phyloP scores from a whole-genome alignment of 345 rosid species.

The Arabis hirsuta region DNA sequence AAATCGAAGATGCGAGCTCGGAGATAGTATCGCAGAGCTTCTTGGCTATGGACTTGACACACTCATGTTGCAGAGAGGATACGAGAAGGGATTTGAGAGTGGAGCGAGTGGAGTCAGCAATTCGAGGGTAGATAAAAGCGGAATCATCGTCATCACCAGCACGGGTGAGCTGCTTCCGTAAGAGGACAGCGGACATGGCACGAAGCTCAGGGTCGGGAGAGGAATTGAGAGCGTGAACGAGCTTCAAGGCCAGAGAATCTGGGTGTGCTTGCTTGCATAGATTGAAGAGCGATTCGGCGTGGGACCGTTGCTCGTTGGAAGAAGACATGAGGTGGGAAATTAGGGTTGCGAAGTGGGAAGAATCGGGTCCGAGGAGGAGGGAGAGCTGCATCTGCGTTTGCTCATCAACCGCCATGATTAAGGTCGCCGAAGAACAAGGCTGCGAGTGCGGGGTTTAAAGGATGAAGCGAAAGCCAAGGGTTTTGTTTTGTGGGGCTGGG shows the following conservation, averaged over 20 bases:
- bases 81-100: conserved; percentile 56
- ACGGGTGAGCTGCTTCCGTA: conserved; percentile 68
- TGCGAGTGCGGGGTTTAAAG: conserved; percentile 4
- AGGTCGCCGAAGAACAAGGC: not conserved
- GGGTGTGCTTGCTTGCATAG: conserved; percentile 66
- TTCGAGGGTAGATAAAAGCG: conserved; percentile 50
- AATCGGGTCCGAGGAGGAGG: conserved; percentile 53
- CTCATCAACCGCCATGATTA: conserved; percentile 45
- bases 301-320: conserved; percentile 69
- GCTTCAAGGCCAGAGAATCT: conserved; percentile 56
- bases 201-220: conserved; percentile 53
- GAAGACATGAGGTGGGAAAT: conserved; percentile 73
- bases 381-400: conserved; percentile 47
- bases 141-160: conserved; percentile 44
- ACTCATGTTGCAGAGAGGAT: conserved; percentile 53
- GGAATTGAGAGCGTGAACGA: conserved; percentile 53
- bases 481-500: too few species aligned
- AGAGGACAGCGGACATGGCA: conserved; percentile 68
- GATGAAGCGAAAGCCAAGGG: too few species aligned
- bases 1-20: conserved; percentile 60
- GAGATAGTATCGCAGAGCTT: conserved; percentile 69
- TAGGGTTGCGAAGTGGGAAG: conserved; percentile 64
- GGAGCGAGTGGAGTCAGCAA: conserved; percentile 50
- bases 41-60: conserved; percentile 50
- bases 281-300: conserved; percentile 64